phyloP scores from a whole-genome alignment of 441 rosid species.

The Aquilaria agallochum region DNA sequence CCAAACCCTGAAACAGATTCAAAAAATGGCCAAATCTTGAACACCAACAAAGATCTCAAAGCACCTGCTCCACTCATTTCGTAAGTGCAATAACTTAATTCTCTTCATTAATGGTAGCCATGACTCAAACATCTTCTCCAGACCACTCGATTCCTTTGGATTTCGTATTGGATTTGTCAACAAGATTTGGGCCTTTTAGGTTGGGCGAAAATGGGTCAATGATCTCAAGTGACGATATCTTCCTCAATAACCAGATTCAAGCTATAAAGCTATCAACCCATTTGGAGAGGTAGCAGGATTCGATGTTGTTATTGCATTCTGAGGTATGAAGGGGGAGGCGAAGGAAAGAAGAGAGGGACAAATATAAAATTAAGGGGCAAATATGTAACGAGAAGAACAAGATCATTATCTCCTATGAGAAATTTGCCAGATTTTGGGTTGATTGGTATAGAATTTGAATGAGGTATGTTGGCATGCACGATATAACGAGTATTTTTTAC shows the following conservation, averaged over 20 bases:
- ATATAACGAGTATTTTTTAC: too few species aligned
- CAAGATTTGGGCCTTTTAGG: conserved; percentile 42
- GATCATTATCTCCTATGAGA: conserved; percentile 87
- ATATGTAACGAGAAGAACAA: conserved; percentile 69
- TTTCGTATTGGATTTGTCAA: conserved; percentile 81
- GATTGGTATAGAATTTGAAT: too few species aligned
- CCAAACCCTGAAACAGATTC: conserved; percentile 11
- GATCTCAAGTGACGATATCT: conserved; percentile 91
- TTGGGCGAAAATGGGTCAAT: conserved; percentile 52
- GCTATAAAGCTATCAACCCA: conserved; percentile 88
- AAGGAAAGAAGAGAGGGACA: conserved; percentile 42
- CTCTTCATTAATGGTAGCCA: conserved; percentile 21
- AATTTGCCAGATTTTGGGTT: conserved; percentile 7
- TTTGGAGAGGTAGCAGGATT: conserved; percentile 70
- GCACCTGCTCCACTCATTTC: conserved; percentile 82
- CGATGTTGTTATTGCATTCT: conserved; percentile 70
- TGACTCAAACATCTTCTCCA: conserved; percentile 23
- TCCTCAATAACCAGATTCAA: conserved; percentile 80
- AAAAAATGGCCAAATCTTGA: not conserved
- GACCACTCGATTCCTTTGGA: conserved; percentile 30
- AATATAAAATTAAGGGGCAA: conserved; percentile 62
- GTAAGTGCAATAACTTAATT: conserved; percentile 59
- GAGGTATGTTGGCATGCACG: too few species aligned
- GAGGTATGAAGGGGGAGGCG: conserved; percentile 44
- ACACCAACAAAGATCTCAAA: conserved; percentile 45